These are phyloP conservation scores for Phalaenopsis hybrid DNA, from an alignment of 116 monocot species.

Conservation along the genomic window DNA sequence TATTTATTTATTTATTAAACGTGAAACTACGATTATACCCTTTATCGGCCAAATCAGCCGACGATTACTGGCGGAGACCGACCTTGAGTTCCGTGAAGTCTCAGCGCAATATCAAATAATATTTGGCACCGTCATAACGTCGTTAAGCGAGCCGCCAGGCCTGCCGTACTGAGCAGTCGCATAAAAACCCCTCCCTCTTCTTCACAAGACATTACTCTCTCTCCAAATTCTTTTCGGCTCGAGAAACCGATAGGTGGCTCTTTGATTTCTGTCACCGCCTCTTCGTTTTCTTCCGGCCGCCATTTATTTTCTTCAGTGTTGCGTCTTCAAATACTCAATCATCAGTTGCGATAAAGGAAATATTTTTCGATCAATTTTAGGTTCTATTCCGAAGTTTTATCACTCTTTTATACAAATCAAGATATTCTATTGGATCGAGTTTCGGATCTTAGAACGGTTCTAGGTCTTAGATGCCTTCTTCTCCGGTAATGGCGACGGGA, in stretches of 20 bases:
- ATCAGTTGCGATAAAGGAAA: background rate
- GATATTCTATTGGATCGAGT: constrained; percentile 38
- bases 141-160: background rate
- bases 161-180: background rate
- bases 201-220: background rate
- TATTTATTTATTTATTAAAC: background rate
- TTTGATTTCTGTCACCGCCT: background rate
- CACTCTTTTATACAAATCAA: background rate
- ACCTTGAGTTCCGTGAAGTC: background rate
- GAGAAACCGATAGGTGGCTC: background rate
- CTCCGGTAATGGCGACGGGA: constrained; percentile 17
- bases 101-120: background rate
- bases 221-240: background rate
- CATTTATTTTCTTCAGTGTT: background rate
- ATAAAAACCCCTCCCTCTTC: background rate
- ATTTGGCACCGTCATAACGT: background rate
- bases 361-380: background rate
- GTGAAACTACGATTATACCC: background rate
- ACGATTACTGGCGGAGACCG: background rate
- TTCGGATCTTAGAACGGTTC: constrained; percentile 10
- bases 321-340: background rate
- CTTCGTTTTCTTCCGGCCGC: background rate
- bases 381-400: background rate
- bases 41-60: background rate
- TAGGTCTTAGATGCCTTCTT: background rate